A percentile compares a stretch with the other conserved stretches of the same genome.
phyloP scores from a whole-genome alignment of 306 rosid genomes.

The Styphnolobium japonicum region DNA sequence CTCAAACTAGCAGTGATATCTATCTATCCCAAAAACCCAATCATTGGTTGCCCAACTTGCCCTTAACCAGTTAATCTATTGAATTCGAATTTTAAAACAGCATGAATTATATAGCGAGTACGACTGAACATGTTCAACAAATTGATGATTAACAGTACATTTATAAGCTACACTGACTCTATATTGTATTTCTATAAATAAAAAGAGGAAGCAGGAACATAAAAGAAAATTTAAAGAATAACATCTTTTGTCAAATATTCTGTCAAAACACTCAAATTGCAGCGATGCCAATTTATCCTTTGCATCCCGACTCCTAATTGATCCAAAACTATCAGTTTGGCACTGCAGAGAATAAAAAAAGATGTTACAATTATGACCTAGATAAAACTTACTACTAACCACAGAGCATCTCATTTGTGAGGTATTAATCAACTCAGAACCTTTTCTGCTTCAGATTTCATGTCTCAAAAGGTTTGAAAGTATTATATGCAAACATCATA shows the following conservation, averaged over 20 bases:
- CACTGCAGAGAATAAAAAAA: constrained; percentile 34
- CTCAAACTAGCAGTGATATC: too few relatives aligned
- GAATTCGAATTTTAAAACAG: background rate
- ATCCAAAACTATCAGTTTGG: constrained; percentile 34
- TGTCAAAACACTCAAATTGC: constrained; percentile 10
- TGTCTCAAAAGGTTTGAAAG: background rate
- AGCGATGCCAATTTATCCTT: background rate
- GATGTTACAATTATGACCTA: background rate
- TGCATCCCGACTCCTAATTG: background rate
- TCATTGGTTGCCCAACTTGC: too few relatives aligned
- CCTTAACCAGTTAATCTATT: background rate
- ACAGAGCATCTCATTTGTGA: background rate
- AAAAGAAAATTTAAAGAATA: constrained; percentile 1
- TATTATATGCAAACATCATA: background rate
- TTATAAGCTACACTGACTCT: constrained; percentile 8
- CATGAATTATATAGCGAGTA: background rate
- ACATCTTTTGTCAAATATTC: background rate
- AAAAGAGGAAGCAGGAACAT: background rate
- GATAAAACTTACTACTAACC: background rate
- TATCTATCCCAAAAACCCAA: too few relatives aligned
- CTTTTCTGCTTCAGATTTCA: background rate
- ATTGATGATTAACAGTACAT: background rate
- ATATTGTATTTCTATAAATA: constrained; percentile 6
- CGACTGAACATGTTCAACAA: background rate
- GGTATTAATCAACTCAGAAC: background rate